These are phyloP conservation scores for Setaria viridis DNA, from an alignment of 202 grass and related monocot genomes.

Conservation along the genomic window DNA sequence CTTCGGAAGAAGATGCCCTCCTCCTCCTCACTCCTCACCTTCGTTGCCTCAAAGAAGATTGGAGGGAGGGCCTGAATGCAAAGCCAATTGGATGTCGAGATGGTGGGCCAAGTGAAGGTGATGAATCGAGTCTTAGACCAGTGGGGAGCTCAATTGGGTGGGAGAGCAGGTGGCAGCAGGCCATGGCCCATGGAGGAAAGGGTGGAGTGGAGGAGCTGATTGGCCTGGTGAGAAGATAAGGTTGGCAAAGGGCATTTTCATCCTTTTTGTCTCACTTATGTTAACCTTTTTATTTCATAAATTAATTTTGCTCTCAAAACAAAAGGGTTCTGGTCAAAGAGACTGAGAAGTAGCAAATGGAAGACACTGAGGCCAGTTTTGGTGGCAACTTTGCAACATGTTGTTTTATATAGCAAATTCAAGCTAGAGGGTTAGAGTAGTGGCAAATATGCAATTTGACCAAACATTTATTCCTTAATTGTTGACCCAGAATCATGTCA, in stretches of 20 bases:
- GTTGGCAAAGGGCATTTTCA: not conserved
- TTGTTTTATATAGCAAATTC: not conserved
- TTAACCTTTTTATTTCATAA: not conserved
- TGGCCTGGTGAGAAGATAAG: not conserved
- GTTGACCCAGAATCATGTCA: not conserved
- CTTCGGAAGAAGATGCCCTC: not conserved
- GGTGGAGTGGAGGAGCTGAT: not conserved
- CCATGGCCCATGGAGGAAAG: slow-evolving; percentile 1
- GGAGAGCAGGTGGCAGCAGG: not conserved
- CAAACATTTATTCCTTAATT: not conserved
- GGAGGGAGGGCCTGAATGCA: not conserved
- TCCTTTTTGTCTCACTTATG: not conserved
- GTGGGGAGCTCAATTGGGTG: not conserved
- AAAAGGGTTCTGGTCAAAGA: not conserved
- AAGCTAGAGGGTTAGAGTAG: not conserved
- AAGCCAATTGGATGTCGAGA: not conserved
- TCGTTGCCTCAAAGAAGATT: not conserved
- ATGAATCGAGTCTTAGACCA: not conserved
- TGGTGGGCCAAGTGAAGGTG: not conserved
- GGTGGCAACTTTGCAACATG: not conserved
- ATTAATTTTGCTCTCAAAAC: not conserved
- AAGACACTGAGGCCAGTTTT: not conserved
- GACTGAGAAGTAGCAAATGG: not conserved
- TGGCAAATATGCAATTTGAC: not conserved
- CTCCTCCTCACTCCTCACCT: not conserved